A percentile compares a stretch with the other conserved stretches of the same genome.
Evolutionary conservation across 2,329 filamentous ascomycete species (phyloP).

Genomic region (Penicillium oxalicum): DNA sequence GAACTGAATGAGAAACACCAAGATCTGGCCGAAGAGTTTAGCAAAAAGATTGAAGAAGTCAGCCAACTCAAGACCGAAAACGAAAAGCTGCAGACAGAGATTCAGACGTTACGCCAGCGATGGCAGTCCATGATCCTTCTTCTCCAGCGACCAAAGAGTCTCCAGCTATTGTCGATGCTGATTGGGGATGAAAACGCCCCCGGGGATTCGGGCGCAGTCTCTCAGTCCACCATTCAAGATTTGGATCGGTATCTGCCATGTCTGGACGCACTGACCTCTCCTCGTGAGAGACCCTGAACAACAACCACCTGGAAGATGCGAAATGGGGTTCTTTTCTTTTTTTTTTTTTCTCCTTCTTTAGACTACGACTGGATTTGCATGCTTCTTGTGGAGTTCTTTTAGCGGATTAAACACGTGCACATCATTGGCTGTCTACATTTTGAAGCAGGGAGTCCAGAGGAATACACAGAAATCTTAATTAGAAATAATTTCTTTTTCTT

Average conservation of each 20-base stretch:
- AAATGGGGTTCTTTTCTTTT: not conserved
- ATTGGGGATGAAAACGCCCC: not conserved
- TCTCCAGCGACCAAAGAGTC: not conserved
- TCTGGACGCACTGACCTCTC: not conserved
- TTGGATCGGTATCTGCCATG: no score
- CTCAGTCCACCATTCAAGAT: not conserved
- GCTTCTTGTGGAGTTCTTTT: no score
- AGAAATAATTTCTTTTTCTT: no score
- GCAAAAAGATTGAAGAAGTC: not conserved
- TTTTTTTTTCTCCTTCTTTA: no score
- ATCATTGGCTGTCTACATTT: no score
- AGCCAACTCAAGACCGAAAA: not conserved
- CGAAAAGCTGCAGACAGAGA: not conserved
- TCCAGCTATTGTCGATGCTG: not conserved
- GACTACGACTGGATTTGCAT: no score
- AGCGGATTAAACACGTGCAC: no score
- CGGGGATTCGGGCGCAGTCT: not conserved
- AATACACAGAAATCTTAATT: no score
- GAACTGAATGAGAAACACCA: not conserved
- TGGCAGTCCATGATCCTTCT: not conserved
- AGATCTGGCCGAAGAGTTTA: not conserved
- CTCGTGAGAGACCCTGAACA: not conserved
- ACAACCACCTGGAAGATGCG: conserved; percentile 3
- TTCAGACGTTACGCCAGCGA: not conserved
- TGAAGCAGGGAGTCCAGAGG: no score